Evolutionary conservation across 1,284 basidiomycete species (phyloP), one percentile per base, ranked within the genome.

Genomic region (Phellopilus nigrolimitatus): DNA sequence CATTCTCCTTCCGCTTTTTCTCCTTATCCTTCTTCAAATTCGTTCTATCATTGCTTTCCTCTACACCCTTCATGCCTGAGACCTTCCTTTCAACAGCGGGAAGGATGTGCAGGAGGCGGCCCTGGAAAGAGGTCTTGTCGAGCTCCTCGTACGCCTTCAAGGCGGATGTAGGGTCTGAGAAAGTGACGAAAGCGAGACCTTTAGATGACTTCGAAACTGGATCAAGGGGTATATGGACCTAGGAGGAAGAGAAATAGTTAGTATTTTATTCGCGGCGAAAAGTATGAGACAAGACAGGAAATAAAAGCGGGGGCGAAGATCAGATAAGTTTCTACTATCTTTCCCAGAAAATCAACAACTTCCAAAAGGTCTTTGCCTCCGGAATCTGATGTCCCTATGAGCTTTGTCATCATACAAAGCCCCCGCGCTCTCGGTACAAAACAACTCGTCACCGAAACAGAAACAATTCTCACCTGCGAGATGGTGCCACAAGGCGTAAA

Each of bases 101-200:
- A 0, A 98, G 72, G 39, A 99, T 84, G 63, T 99, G 95, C 1
- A 99, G 64, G 3, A 98, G 67, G 13, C 95, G 84, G 3, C 95
- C 95, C 70, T 97, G 93, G 67, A 97, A 95, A 0, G 91, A 87
- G 41, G 77, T 84, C 57, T 84, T 87, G 65, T 99, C 95, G 27
- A 97, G 76, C 0, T 74, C 74, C 53, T 85, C 76, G 58, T 84
- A 92, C 0, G 95, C 95, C 0, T 75, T 69, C 0, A 94, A 63
- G 0, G 95, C 95, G 41, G 80, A 73, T 1, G 77, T 63, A 0
- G 90, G 70, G 6, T 81, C 71, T 2, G 68, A 67, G 61, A 89
- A 99, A 1, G 83, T 82, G 17, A 97, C 78, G 59, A 94, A 99
- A 0, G 88, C 92, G 0, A 92, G 68, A 42, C 95, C 91, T 67